Conservation (phyloP, 2,329 filamentous ascomycete genomes). For the Metarhizium sp. region DNA sequence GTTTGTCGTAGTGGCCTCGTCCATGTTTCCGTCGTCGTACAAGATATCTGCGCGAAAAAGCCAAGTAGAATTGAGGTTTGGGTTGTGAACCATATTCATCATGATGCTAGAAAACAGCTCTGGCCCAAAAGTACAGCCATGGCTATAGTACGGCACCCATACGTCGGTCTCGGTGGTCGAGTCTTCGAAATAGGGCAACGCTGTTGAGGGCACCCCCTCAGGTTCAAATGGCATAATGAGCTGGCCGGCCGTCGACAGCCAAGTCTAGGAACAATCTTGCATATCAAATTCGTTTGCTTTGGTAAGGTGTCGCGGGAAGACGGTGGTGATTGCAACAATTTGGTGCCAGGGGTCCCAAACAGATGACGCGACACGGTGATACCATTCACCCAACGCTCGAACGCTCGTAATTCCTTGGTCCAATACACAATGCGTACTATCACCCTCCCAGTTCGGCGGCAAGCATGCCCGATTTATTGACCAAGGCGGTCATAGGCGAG, state of each 20-base stretch:
- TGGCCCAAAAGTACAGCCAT: constrained; percentile 53
- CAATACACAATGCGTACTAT: too few species aligned
- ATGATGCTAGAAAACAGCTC: constrained; percentile 57
- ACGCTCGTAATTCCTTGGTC: too few species aligned
- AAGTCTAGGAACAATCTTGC: not conserved
- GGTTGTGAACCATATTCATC: constrained; percentile 67
- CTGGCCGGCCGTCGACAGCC: not conserved
- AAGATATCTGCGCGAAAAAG: constrained; percentile 72
- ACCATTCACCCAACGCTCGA: too few species aligned
- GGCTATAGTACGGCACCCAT: constrained; percentile 48
- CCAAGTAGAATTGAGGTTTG: constrained; percentile 70
- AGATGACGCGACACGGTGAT: too few species aligned
- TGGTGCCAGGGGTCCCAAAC: too few species aligned
- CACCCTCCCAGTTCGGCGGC: too few species aligned
- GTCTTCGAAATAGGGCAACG: constrained; percentile 18
- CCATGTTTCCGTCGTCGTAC: constrained; percentile 20
- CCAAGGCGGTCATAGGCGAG: too few species aligned
- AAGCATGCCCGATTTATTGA: too few species aligned
- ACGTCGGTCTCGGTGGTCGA: constrained; percentile 5
- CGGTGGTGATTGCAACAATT: too few species aligned
- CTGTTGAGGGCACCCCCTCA: constrained; percentile 16
- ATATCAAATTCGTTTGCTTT: not conserved
- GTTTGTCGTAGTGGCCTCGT: constrained; percentile 6
- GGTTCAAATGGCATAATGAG: constrained; percentile 18
- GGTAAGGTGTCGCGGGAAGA: too few species aligned